A percentile compares a stretch with the other conserved stretches of the same genome.
Evolutionary conservation across 2,329 filamentous ascomycete species (phyloP).

Genomic region (Hortaea sp.): DNA sequence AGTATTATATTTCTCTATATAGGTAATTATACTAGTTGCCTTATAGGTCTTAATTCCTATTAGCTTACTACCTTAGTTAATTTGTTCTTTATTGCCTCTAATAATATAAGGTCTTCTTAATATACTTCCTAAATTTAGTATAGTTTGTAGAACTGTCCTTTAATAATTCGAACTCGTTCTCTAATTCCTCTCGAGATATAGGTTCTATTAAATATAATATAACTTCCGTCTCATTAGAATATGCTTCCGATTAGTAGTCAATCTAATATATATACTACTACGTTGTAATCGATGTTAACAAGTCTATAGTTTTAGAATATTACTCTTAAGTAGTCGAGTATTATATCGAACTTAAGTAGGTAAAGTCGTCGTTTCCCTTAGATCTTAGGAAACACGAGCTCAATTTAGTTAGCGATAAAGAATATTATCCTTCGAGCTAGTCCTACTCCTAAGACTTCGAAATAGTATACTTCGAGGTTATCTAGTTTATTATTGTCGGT

Average conservation of each 20-base stretch:
- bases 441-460: no score
- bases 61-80: not conserved
- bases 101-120: not conserved
- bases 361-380: no score
- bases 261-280: no score
- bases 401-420: no score
- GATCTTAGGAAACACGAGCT: no score
- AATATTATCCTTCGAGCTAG: no score
- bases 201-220: conserved; percentile 2
- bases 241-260: conserved; percentile 5
- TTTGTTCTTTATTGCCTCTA: not conserved
- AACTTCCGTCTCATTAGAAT: conserved; percentile 1
- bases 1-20: not conserved
- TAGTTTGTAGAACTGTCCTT: not conserved
- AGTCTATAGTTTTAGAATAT: no score
- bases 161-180: not conserved
- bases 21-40: not conserved
- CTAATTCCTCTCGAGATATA: conserved; percentile 2
- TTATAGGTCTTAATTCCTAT: not conserved
- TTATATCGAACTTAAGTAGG: no score
- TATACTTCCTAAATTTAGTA: not conserved
- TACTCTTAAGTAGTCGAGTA: no score
- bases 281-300: no score
- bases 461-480: no score
- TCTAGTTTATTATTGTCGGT: no score